Percentiles rank a stretch among this genome's conserved stretches.
Evolutionary conservation across 768 basidiomycete genomes (phyloP).

Genomic region (Kwoniella sp.): DNA sequence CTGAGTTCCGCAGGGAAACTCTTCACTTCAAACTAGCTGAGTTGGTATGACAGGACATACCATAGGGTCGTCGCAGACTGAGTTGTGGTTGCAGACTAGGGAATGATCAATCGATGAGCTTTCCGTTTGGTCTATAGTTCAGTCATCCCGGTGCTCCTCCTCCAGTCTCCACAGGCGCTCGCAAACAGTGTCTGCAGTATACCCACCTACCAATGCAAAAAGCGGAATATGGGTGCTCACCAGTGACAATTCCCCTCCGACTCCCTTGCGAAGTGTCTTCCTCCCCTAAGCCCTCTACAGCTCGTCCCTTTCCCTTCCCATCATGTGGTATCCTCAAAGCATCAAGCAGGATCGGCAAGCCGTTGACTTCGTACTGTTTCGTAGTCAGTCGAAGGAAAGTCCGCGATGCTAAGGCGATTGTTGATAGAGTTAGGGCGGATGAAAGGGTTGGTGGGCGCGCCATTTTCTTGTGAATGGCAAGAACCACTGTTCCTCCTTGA

Average conservation of each 20-base stretch:
- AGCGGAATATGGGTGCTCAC: conserved; percentile 24
- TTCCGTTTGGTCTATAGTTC: too few species aligned
- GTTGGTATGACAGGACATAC: conserved; percentile 30
- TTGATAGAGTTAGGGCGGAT: conserved; percentile 66
- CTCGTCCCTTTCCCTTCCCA: conserved; percentile 20
- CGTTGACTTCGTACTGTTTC: conserved; percentile 68
- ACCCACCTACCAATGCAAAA: conserved; percentile 6
- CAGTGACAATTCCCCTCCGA: conserved; percentile 44
- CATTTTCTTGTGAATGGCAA: conserved; percentile 6
- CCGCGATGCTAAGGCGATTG: conserved; percentile 77
- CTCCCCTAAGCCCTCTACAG: conserved; percentile 62
- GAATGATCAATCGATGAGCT: too few species aligned
- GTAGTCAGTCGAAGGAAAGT: conserved; percentile 70
- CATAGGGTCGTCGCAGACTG: conserved; percentile 63
- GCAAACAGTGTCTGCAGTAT: too few species aligned
- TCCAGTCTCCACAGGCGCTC: too few species aligned
- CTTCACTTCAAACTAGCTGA: background rate
- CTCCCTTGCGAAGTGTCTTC: conserved; percentile 63
- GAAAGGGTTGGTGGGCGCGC: conserved; percentile 33
- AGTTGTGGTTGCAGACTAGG: conserved; percentile 95
- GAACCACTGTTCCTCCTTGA: too few species aligned
- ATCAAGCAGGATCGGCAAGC: conserved; percentile 66
- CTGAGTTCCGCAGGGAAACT: too few species aligned
- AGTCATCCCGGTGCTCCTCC: too few species aligned
- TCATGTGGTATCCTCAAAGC: conserved; percentile 61